Evolutionary conservation across 805 yeast genomes (phyloP).

Genomic region (Metschnikowia colocasiae): DNA sequence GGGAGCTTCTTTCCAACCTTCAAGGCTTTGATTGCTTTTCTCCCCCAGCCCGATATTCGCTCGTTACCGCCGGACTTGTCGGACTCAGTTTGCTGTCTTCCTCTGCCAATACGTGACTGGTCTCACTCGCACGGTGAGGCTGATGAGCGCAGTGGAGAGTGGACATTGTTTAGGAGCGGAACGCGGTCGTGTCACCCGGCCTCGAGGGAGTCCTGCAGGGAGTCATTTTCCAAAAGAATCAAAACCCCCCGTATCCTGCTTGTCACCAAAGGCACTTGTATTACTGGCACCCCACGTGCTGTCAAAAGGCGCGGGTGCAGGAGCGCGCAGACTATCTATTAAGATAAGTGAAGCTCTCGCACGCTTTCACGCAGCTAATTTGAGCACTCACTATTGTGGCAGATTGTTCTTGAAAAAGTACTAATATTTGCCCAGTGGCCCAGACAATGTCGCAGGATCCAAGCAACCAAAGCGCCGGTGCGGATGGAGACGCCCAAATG

Average conservation of each 20-base stretch:
- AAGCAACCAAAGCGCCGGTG: background rate
- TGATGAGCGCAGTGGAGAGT: too few species aligned
- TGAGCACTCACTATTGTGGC: background rate
- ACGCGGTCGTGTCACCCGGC: too few species aligned
- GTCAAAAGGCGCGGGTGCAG: background rate
- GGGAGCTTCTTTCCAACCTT: too few species aligned
- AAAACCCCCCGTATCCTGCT: background rate
- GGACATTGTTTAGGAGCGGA: too few species aligned
- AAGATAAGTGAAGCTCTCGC: background rate
- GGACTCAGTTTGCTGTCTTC: too few species aligned
- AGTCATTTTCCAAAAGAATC: too few species aligned
- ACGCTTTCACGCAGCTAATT: background rate
- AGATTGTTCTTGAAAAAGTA: background rate
- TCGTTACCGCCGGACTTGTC: too few species aligned
- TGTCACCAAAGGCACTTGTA: background rate
- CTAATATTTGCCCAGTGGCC: background rate
- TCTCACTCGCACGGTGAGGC: too few species aligned
- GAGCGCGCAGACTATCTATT: background rate
- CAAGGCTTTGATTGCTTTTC: too few species aligned
- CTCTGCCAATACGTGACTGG: too few species aligned
- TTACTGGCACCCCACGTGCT: slow-evolving; percentile 2
- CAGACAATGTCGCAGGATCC: background rate
- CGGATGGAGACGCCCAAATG: slow-evolving; percentile 42
- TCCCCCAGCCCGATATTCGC: too few species aligned
- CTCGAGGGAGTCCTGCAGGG: too few species aligned